phyloP scores from a whole-genome alignment of 208 protist species.

The Trypanosomatidae sp. region DNA sequence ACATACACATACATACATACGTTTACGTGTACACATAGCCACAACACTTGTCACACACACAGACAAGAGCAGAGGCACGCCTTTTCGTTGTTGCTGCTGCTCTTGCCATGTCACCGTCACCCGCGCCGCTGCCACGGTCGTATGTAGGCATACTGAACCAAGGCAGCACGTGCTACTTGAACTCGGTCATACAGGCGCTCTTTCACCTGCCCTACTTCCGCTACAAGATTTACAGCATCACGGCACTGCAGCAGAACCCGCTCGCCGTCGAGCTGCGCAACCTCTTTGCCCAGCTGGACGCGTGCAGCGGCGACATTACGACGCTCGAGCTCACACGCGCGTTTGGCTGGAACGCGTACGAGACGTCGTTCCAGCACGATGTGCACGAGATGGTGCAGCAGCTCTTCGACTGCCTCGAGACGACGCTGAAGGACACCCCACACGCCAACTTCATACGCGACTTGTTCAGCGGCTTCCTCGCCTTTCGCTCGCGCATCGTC shows the following conservation, averaged over 20 bases:
- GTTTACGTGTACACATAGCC: neutral
- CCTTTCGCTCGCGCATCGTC: constrained; percentile 57
- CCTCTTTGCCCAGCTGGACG: constrained; percentile 63
- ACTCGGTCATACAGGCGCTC: constrained; percentile 77
- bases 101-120: neutral
- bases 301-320: constrained; percentile 18
- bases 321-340: constrained; percentile 76
- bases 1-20: neutral
- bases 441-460: constrained; percentile 52
- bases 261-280: constrained; percentile 41
- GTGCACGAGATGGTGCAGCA: constrained; percentile 82
- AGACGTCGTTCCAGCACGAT: constrained; percentile 78
- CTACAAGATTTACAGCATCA: constrained; percentile 20
- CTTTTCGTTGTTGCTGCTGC: neutral
- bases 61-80: neutral
- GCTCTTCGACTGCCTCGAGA: constrained; percentile 75
- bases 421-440: constrained; percentile 53
- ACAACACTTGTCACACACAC: too few relatives aligned
- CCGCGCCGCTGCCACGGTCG: constrained; percentile 4
- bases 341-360: constrained; percentile 72
- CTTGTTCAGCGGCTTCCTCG: constrained; percentile 56
- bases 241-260: constrained; percentile 7
- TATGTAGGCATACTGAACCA: constrained; percentile 80
- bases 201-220: constrained; percentile 74
- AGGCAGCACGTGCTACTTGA: constrained; percentile 87